Evolutionary conservation across 768 basidiomycete species (phyloP), one percentile per base, ranked within the genome.

Genomic region (Porpolomopsis calyptriformis): DNA sequence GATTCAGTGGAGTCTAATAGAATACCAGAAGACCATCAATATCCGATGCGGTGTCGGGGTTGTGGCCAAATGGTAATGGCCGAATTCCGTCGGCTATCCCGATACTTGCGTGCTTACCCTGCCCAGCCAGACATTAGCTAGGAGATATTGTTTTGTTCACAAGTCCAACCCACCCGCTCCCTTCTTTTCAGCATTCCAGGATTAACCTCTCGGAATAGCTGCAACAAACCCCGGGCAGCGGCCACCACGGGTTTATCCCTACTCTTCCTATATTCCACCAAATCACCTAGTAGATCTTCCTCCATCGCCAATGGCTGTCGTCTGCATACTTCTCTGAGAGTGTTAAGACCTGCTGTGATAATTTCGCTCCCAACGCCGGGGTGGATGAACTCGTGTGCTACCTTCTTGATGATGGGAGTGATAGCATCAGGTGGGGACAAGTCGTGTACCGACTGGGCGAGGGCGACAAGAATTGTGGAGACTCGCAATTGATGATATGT

Each of bases 251-350:
- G 76, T 68, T 97, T 98, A 64, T 97, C 96, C 55, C 82, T 78
- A 55, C 90, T 93, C 69, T 96, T 98, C 59, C 82, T 73, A 62
- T 99, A 99, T 64, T 91, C 93, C 43, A 98, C 77, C 51, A 99
- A 63, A 64, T 99, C 96, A 2, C 85, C 81, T 4, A 99, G 69
- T 20, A 97, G 63, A 56, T 97, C 94, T 53, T 90, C 89, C 53
- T 94, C 90, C 85, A 99, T 97, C 45, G 86, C 80, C 89, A 91
- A 93, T 3, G 94, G 90, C 59, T 99, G 96, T 31, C 94, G 65
- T 25, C 86, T 64, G 61, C 91, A 96, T n/a, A 99, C 78, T 61
- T 98, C 94, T 24, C 92, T 74, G 34, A 99, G 90, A 12, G 89
- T 77, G 62, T 99, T 99, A 52, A 99, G 67, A n/a, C 96, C 96